Base-by-base conservation (phyloP, 1,284 basidiomycete genomes). In the Moniliophthora roreri region DNA sequence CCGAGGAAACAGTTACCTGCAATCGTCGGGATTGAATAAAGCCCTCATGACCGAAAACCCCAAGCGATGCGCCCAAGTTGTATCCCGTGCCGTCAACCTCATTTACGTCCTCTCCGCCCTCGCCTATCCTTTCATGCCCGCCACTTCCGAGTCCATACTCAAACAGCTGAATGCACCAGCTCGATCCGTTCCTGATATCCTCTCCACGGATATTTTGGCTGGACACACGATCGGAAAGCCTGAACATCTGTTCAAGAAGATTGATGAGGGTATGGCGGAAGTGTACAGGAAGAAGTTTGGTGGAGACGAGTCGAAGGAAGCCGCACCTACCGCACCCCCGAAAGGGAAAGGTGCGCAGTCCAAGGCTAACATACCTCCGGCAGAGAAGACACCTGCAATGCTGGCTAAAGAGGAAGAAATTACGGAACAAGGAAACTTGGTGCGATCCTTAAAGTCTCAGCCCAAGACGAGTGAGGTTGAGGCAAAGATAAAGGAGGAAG, bases 41-140 rank as follows among this genome's bases (percentile, higher is more conserved):
- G 82, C 92, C 2, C 80, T 99, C 50, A 88, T 96, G 73, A 76
- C 82, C 21, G 84, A 88, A 61, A 80, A 91, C 58, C 93, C 93
- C 1, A 80, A 81, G 57, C 87, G 94, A 57, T 97, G 95, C 63
- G 94, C 90, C 4, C 88, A 93, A 64, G 94, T 98, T 58, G 78
- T 98, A 58, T 85, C 92, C 42, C 87, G 95, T 54, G 90, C 94
- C 20, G 72, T 95, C 69, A 98, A 98, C 74, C 77, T 99, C 61
- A 97, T 99, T 69, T 99, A 97, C 71, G 72, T 89, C 26, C 81
- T 99, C 53, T 90, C 92, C 10, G 87, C 87, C 28, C 75, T 97
- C 59, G 73, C 94, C 60, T 90, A 95, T 67, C 96, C 97, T 0
- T 99, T 95, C 84, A 98, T 99, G 95, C 97, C 97, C 36, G 80